Base-by-base conservation (phyloP, 345 rosid species). In the Hypericum androsaemum region DNA sequence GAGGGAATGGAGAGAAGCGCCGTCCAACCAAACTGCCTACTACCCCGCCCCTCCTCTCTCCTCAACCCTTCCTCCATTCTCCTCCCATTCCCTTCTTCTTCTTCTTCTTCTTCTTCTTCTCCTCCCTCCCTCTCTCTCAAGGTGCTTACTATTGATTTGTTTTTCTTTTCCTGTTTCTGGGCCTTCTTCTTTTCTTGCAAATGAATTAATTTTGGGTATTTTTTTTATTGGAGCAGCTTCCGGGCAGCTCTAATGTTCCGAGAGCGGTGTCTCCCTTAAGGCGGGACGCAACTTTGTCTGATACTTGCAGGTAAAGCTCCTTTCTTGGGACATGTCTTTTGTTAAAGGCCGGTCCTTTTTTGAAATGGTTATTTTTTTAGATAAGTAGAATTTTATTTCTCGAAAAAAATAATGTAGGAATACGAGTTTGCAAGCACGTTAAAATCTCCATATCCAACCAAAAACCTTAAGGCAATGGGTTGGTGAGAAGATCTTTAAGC, bases 1-100 rank as follows among this genome's bases (percentile, higher is more conserved):
- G 32, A 22, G 32, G 4, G 32, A 52, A 88, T 88, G 96, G 94
- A 84, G 75, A 65, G 64, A 58, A 59, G 61, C 44, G 77, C 80
- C 14, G 66, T 70, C 17, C 76, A 62, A 32, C 75, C 76, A 16
- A 74, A 63, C 58, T 66, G 13, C 58, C 0, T 56, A 61, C 17
- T 39, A 50, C 40, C 64, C 65, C 47, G 58, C 39, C 36, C 47
- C 47, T 10, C 51, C 57, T 35, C 57, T 53, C 12, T 9, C 58
- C 37, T 32, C 61, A n/a, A 8, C 41, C 32, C 12, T 4, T 22
- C 32, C 32, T 22, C 32, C 2, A 22, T 22, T 22, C 32, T 22
- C 32, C 32, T 1, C 3, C 5, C 35, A 6, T 15, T 35, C 10
- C 37, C 43, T 28, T 28, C 5, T 8, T 41, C 37, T 7, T 36